A percentile compares a stretch with the other conserved stretches of the same genome.
Evolutionary conservation across 345 rosid species (phyloP).

Genomic region (Eucalyptus microcorys): DNA sequence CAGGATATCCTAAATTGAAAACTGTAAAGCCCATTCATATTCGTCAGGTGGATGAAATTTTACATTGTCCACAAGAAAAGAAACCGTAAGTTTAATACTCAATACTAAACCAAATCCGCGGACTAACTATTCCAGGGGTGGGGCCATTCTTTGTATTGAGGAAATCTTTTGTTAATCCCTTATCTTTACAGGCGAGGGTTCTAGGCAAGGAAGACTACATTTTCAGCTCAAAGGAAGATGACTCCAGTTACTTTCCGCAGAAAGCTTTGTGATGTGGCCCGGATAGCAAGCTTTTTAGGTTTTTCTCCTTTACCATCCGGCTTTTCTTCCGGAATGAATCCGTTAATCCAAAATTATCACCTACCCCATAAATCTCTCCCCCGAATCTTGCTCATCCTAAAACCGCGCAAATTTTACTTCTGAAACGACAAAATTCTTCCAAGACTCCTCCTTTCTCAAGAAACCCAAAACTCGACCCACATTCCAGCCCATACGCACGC

Average conservation of each 20-base stretch:
- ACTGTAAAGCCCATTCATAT: background rate
- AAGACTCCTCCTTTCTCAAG: background rate
- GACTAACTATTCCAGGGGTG: background rate
- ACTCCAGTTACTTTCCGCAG: background rate
- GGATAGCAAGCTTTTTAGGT: background rate
- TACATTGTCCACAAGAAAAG: background rate
- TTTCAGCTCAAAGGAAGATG: background rate
- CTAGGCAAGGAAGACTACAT: background rate
- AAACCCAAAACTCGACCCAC: background rate
- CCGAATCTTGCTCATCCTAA: background rate
- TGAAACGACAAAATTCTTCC: background rate
- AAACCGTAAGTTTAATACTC: background rate
- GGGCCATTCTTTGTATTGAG: background rate
- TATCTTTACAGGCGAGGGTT: background rate
- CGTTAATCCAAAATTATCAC: background rate
- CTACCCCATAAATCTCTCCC: background rate
- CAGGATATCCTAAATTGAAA: background rate
- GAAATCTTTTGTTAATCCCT: background rate
- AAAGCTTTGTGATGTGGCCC: background rate
- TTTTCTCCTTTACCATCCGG: background rate
- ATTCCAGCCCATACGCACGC: background rate
- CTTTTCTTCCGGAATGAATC: background rate
- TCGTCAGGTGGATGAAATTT: background rate
- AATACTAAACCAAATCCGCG: background rate
- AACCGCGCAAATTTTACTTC: background rate